These are phyloP conservation scores for Picochlorum costavermella DNA, from an alignment of 139 green algal genomes.

Conservation along the genomic window DNA sequence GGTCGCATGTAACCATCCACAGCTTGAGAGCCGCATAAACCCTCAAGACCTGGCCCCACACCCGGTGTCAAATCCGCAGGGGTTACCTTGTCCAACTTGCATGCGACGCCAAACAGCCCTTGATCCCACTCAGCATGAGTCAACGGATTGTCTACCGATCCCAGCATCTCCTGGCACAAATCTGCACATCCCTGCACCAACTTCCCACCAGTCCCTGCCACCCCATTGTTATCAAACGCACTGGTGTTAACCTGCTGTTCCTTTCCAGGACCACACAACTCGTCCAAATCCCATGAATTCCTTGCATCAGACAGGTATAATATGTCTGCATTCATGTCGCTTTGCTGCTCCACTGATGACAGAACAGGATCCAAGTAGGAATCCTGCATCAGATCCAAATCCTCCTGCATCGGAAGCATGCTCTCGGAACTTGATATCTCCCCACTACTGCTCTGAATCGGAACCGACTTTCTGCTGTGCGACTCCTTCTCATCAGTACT, in stretches of 20 bases:
- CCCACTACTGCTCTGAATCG: neutral
- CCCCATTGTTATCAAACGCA: neutral
- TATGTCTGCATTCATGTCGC: neutral
- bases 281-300: conserved; percentile 23
- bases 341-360: neutral
- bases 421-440: neutral
- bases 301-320: neutral
- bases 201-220: neutral
- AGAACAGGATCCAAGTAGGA: conserved; percentile 15
- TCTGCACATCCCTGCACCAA: neutral
- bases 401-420: neutral
- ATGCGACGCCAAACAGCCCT: conserved; percentile 17
- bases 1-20: conserved; percentile 67
- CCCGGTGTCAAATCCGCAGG: conserved; percentile 59
- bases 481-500: conserved; percentile 4
- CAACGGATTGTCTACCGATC: conserved; percentile 16
- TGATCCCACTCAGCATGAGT: conserved; percentile 10
- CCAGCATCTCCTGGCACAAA: conserved; percentile 11
- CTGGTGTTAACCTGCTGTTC: neutral
- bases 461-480: neutral
- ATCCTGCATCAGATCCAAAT: conserved; percentile 24
- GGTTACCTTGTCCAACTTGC: conserved; percentile 75
- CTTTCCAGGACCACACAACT: conserved; percentile 10
- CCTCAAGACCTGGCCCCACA: conserved; percentile 44
- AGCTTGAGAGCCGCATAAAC: conserved; percentile 24